Evolutionary conservation across 768 basidiomycete species (phyloP).

Genomic region (Phanerochaete sordida): DNA sequence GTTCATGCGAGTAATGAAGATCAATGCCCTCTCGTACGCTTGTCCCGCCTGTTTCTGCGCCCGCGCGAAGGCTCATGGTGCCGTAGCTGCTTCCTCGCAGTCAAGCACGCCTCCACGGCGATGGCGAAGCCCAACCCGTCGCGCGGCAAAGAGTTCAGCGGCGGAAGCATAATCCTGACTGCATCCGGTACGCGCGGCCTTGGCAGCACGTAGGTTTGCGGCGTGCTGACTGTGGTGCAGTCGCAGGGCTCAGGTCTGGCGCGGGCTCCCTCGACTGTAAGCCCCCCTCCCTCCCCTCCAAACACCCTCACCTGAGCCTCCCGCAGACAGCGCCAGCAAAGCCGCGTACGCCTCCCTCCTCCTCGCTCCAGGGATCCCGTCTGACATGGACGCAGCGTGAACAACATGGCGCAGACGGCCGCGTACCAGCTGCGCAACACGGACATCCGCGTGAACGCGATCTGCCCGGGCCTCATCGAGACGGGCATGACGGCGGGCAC

Average conservation of each 20-base stretch:
- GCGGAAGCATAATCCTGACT: slow-evolving; percentile 85
- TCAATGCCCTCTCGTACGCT: slow-evolving; percentile 69
- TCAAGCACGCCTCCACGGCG: slow-evolving; percentile 81
- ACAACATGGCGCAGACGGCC: slow-evolving; percentile 81
- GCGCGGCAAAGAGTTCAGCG: slow-evolving; percentile 61
- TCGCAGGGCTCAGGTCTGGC: slow-evolving; percentile 80
- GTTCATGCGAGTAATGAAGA: slow-evolving; percentile 73
- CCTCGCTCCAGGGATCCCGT: not conserved
- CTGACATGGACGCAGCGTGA: slow-evolving; percentile 52
- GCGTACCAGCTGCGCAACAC: slow-evolving; percentile 77
- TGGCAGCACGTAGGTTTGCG: not conserved
- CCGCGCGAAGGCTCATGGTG: not conserved
- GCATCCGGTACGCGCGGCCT: slow-evolving; percentile 60
- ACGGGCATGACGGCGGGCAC: slow-evolving; percentile 84
- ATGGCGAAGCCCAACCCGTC: slow-evolving; percentile 70
- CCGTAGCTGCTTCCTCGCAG: slow-evolving; percentile 79
- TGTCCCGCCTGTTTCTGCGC: too few species aligned
- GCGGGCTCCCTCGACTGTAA: slow-evolving; percentile 80
- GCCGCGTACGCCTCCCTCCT: slow-evolving; percentile 62
- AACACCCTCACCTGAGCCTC: slow-evolving; percentile 13
- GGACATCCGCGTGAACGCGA: slow-evolving; percentile 83
- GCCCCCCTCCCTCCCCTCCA: slow-evolving; percentile 19
- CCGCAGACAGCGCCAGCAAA: slow-evolving; percentile 85
- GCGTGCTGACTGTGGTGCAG: slow-evolving; percentile 31
- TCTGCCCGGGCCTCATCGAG: slow-evolving; percentile 92